A percentile compares a stretch with the other conserved stretches of the same genome.
Conservation (phyloP, 2,329 filamentous ascomycete genomes). For the Scytalidium lignicola region DNA sequence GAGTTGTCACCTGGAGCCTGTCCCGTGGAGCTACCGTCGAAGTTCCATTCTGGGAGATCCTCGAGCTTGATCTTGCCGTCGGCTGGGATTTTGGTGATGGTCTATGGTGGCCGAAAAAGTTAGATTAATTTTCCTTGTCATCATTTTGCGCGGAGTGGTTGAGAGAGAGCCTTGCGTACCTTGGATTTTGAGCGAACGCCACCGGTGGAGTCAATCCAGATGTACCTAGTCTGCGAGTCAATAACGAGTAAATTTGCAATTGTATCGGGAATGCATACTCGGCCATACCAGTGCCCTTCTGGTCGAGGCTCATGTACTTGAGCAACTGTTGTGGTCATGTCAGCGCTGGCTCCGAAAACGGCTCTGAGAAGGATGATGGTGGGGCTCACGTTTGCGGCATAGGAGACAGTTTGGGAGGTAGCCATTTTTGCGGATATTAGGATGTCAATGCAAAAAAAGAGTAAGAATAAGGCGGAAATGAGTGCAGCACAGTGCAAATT, state of each 20-base stretch:
- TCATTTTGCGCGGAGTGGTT: slow-evolving; percentile 3
- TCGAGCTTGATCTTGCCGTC: slow-evolving; percentile 39
- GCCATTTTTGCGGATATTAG: slow-evolving; percentile 22
- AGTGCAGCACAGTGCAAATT: background rate
- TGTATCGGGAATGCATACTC: slow-evolving; percentile 91
- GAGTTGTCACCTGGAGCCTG: slow-evolving; percentile 95
- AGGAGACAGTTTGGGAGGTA: slow-evolving; percentile 26
- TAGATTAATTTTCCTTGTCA: slow-evolving; percentile 20
- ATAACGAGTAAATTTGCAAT: slow-evolving; percentile 57
- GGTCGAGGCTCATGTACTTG: slow-evolving; percentile 88
- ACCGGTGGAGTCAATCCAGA: slow-evolving; percentile 87
- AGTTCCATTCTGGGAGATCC: slow-evolving; percentile 75
- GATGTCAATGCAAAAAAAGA: background rate
- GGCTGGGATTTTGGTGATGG: slow-evolving; percentile 52
- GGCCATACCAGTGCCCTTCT: slow-evolving; percentile 83
- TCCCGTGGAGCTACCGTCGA: slow-evolving; percentile 83
- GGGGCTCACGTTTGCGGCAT: slow-evolving; percentile 34
- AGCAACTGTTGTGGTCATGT: slow-evolving; percentile 56
- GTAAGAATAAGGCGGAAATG: background rate
- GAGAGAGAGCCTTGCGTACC: slow-evolving; percentile 47
- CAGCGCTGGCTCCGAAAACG: slow-evolving; percentile 4
- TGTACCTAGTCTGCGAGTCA: slow-evolving; percentile 47
- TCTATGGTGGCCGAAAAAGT: slow-evolving; percentile 39
- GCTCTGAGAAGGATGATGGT: background rate
- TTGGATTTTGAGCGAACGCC: slow-evolving; percentile 91